Base-by-base conservation (phyloP, 371 early-diverging fungal genomes). In the Mucor mucedo region DNA sequence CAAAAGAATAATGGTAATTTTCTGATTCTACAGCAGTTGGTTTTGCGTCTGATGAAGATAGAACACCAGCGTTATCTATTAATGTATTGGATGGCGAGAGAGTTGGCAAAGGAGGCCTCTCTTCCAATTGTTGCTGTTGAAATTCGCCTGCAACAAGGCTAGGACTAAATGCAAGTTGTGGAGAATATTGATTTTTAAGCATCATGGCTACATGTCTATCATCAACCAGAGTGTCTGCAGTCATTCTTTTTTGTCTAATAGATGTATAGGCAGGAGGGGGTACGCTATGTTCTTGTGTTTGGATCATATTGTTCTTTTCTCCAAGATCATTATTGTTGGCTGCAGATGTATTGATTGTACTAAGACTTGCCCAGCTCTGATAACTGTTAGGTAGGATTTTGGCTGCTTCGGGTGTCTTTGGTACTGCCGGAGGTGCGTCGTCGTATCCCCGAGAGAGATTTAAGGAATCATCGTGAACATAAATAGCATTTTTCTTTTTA, bases 151-250 rank as follows among this genome's bases (percentile, higher is more conserved):
- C 66, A 52, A 63, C 55, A 42, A 66, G 52, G 30, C 71, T 70
- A 21, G 71, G 71, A 49, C 71, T 70, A 41, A 70, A 55, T 44
- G 71, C 66, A 45, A 70, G 60, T 60, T 70, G 71, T 42, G 71
- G 71, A 52, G 71, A 58, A 44, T 70, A 70, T 42, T 70, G 71
- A 14, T 35, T 59, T 38, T 63, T 70, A 4, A 69, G 50, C 60
- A 60, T 49, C 14, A 52, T 28, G 9, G 60, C 30, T 0, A 55
- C 13, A 7, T 52, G 48, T 5, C 41, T 39, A 14, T 63, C 55
- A 16, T 60, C 60, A 0, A 66, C 66, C 27, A 66, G 47, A 35
- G 60, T 70, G 52, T 70, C 63, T 47, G 63, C 50, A 38, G 66
- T 62, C 38, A 58, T 27, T 32, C 63, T 50, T 32, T 69, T 64